Base-by-base conservation (phyloP, 306 rosid genomes). In the Mimosa bimucronata region DNA sequence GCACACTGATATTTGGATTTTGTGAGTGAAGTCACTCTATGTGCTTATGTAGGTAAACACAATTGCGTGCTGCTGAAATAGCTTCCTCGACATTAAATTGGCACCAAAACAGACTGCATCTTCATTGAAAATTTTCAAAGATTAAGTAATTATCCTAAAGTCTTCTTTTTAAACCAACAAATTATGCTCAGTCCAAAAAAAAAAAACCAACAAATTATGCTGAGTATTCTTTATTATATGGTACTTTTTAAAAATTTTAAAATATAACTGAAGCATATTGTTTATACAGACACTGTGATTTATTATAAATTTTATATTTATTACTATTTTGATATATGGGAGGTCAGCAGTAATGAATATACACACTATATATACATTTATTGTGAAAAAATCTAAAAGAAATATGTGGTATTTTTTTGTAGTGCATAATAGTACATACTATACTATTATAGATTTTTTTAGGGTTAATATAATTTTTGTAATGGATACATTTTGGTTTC, bases 1-100 rank as follows among this genome's bases (percentile, higher is more conserved):
- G 53, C 78, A 7, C 52, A 21, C 34, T 55, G 52, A 55, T 64
- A 52, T 52, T 50, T 50, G 57, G 77, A 31, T 37, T 7, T 53
- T 57, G 30, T 2, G 21, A 15, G 25, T 16, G 31, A 19, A 74
- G 14, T 14, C 25, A 11, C 29, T 9, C 64, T 1, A 38, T 15
- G 64, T 21, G 46, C 65, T 34, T 2, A 34, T 34, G 38, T 34
- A 34, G 38, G 38, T 6, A 2, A 34, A 34, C 38, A 34, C 38
- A 34, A 6, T 34, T 34, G 38, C 38, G 38, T 34, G 38, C 38
- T 34, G 5, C 3, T 34, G 5, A 34, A 34, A 34, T 34, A 34
- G 10, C 45, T n/a, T n/a, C n/a, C n/a, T n/a, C n/a, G n/a, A n/a
- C n/a, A n/a, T n/a, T n/a, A n/a, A n/a, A n/a, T n/a, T n/a, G n/a